These are phyloP conservation scores for Ogataea siamensis DNA, from an alignment of 805 yeast genomes.

Conservation along the genomic window DNA sequence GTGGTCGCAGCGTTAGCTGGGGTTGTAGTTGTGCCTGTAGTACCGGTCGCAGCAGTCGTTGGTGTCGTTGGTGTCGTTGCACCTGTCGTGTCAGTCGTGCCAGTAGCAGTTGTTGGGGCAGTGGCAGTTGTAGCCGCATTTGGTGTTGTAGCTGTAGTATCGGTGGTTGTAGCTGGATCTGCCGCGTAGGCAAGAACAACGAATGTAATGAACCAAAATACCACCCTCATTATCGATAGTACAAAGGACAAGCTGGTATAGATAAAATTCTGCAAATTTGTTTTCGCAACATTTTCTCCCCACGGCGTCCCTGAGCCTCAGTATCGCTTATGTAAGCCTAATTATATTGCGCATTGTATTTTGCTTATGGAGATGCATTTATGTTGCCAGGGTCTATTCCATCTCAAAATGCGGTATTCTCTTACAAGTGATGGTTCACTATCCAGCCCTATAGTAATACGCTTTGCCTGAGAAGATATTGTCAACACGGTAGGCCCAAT, in stretches of 20 bases:
- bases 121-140: slow-evolving; percentile 19
- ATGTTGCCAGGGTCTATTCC: not conserved
- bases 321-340: not conserved
- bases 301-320: slow-evolving; percentile 1
- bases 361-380: not conserved
- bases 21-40: slow-evolving; percentile 11
- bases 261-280: slow-evolving; percentile 5
- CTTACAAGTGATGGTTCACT: too few species aligned
- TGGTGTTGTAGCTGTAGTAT: slow-evolving; percentile 10
- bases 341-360: not conserved
- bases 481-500: too few species aligned
- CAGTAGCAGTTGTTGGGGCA: slow-evolving; percentile 7
- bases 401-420: too few species aligned
- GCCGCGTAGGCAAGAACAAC: slow-evolving; percentile 14
- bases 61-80: slow-evolving; percentile 3
- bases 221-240: slow-evolving; percentile 10
- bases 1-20: slow-evolving; percentile 14
- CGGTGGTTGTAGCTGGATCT: slow-evolving; percentile 16
- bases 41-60: slow-evolving; percentile 3
- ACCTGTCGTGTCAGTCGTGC: not conserved
- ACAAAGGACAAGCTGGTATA: not conserved
- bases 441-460: too few species aligned
- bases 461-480: too few species aligned
- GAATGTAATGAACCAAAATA: slow-evolving; percentile 8
- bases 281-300: slow-evolving; percentile 1